Base-by-base conservation (phyloP, 2,329 filamentous ascomycete genomes). In the Claviceps purpurea region DNA sequence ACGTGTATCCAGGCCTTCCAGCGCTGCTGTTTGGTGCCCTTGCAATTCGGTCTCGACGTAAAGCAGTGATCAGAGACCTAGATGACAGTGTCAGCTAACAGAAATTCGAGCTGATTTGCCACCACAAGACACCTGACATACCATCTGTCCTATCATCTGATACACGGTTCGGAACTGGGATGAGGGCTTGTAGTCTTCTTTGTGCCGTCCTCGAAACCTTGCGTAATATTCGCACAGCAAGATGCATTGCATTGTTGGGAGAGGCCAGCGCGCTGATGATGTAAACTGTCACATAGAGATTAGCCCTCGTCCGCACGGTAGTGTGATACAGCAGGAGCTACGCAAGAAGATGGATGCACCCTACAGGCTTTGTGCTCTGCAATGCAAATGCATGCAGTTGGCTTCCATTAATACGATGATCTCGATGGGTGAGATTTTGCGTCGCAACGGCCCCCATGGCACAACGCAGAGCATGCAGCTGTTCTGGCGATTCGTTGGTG, bases 381-480 rank as follows among this genome's bases (percentile, higher is more conserved):
- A 65, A 73, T 11, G 75, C 75, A 59, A 72, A 73, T 50, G 72
- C 70, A 63, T 79, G 74, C 59, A 80, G 65, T 52, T 72, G 65
- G 50, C 69, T 71, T 30, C 75, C 76, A 57, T 70, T 71, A 52
- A 67, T 66, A 52, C 76, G 73, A 60, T 78, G 71, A 49, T 76
- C 73, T 61, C 68, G 69, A 59, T 68, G 65, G 48, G 67, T 63
- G 50, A 77, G 64, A 54, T 70, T 73, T 58, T 79, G 76, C 22
- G 75, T 73, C 46, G 73, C 77, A 34, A 79, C 62, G n/a, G 77
- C 76, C 22, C 76, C 77, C 76, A 80, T 79, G 54, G 76, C 74
- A 55, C 70, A 78, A 14, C 65, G 70, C 46, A 79, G 64, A 43
- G 74, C 63, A 50, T 75, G 71, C 6, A 62, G 39, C 30, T 66